These are phyloP conservation scores for Adansonia digitata DNA, from an alignment of 345 rosid genomes.

Conservation along the genomic window DNA sequence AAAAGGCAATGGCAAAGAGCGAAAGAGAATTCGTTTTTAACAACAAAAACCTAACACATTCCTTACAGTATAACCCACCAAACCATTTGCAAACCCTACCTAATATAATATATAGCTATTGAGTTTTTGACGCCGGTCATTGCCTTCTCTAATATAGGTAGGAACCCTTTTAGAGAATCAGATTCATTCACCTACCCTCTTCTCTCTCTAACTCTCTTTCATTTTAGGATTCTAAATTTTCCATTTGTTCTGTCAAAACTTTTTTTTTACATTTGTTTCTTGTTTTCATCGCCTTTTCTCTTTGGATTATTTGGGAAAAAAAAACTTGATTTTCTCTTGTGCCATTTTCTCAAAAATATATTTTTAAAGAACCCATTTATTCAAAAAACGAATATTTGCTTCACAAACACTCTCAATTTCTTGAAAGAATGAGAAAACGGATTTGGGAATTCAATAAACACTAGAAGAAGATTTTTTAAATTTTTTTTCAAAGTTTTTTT, in stretches of 20 bases:
- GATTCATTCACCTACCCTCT: constrained; percentile 25
- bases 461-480: neutral
- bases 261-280: neutral
- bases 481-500: neutral
- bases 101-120: neutral
- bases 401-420: neutral
- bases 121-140: neutral
- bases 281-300: constrained; percentile 17
- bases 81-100: constrained; percentile 6
- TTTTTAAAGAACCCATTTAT: constrained; percentile 24
- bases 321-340: neutral
- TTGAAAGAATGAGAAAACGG: constrained; percentile 10
- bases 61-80: neutral
- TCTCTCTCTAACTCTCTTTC: neutral
- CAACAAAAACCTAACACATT: neutral
- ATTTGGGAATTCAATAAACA: constrained; percentile 13
- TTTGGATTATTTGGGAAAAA: constrained; percentile 15
- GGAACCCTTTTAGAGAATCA: too few species aligned
- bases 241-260: neutral
- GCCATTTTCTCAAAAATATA: constrained; percentile 3
- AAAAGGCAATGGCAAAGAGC: too few species aligned
- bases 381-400: constrained; percentile 23
- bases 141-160: neutral
- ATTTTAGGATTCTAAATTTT: neutral
- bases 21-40: too few species aligned